Evolutionary conservation across 2,329 filamentous ascomycete species (phyloP), one percentile per base, ranked within the genome.

Genomic region (Cryphonectria radicalis): DNA sequence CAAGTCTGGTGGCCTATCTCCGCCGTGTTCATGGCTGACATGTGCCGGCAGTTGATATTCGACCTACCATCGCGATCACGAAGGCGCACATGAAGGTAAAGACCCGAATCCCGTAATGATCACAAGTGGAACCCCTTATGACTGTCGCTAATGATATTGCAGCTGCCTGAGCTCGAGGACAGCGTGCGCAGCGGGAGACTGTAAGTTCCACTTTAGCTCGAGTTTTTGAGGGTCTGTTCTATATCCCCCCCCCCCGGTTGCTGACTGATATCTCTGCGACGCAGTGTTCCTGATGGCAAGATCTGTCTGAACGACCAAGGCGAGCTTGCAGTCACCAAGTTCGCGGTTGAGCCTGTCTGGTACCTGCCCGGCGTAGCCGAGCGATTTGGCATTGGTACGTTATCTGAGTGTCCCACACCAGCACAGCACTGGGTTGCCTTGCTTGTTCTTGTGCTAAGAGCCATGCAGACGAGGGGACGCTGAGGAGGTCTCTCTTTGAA

Each of bases 341-440:
- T 98, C 74, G 96, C 96, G 4, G 96, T 98, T 28, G 96, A 99
- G 81, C 96, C 96, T 35, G 95, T 93, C 19, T 95, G 93, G 93
- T 95, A 94, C 82, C 84, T 95, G 13, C 93, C 93, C 1, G 93
- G 93, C 2, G 92, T 98, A 40, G 96, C 96, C 37, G 93, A 97
- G 79, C 88, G 96, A 77, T 99, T 99, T 79, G 94, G 94, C 50
- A 97, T 97, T 76, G 91, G 90, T 92, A 80, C 75, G 86, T 64
- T 28, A 14, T 37, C 19, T 40, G 7, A 22, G 14, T 78, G 63
- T 25, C 25, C 4, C 35, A 65, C 68, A 70, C 67, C 71, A 59
- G 73, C 46, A 70, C 13, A 63, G 7, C 25, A 25, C 35, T 8
- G 10, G 32, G 17, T 28, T 19, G 25, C 10, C 19, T 46, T 13